These are phyloP conservation scores for Opeltia flavorubescens DNA, from an alignment of 495 filamentous ascomycete genomes.

Conservation along the genomic window DNA sequence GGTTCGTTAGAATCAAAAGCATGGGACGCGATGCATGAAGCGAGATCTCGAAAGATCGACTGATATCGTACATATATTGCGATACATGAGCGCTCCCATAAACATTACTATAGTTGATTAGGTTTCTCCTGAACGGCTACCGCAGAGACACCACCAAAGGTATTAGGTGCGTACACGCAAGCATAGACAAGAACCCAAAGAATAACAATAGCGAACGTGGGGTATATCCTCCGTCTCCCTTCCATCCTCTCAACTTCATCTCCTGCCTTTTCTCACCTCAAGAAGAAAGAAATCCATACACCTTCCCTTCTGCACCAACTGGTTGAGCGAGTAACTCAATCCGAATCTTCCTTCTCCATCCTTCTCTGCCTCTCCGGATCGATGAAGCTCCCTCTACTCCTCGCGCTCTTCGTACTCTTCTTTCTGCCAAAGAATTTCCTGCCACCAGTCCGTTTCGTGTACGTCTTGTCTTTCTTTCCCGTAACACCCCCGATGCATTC, in stretches of 20 bases:
- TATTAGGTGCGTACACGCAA: too few relatives aligned
- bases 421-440: conserved; percentile 26
- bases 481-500: conserved; percentile 42
- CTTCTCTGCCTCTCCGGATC: conserved; percentile 12
- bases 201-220: not conserved
- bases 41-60: too few relatives aligned
- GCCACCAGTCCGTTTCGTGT: conserved; percentile 8
- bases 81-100: too few relatives aligned
- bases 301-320: not conserved
- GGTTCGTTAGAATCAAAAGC: too few relatives aligned
- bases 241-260: not conserved
- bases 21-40: too few relatives aligned
- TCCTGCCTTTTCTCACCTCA: not conserved
- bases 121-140: too few relatives aligned
- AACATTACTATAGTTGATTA: too few relatives aligned
- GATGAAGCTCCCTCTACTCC: conserved; percentile 31
- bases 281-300: not conserved
- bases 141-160: too few relatives aligned
- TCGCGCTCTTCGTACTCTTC: conserved; percentile 18
- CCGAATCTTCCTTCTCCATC: conserved; percentile 7
- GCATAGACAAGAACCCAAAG: too few relatives aligned
- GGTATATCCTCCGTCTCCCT: not conserved
- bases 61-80: too few relatives aligned
- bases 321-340: conserved; percentile 3
- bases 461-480: not conserved